Percentiles rank a stretch among this genome's conserved stretches.
phyloP scores from a whole-genome alignment of 352 stramenopile species.

The Pythium sukuiense region DNA sequence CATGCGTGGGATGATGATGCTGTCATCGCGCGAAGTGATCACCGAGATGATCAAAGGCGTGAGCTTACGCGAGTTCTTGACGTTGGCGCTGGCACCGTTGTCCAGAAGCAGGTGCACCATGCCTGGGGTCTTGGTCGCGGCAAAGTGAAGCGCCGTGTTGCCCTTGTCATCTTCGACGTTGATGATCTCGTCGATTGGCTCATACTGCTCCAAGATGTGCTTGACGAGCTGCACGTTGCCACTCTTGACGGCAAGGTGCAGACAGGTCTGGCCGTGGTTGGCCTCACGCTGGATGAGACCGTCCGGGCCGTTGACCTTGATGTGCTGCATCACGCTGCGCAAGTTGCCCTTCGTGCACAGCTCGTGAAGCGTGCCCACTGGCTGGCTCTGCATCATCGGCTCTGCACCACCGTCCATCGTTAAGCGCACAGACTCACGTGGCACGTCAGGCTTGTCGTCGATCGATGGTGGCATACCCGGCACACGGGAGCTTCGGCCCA shows the following conservation, averaged over 20 bases:
- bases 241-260: conserved; percentile 83
- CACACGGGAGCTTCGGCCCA: conserved; percentile 3
- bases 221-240: conserved; percentile 83
- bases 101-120: conserved; percentile 86
- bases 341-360: conserved; percentile 80
- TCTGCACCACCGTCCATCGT: conserved; percentile 66
- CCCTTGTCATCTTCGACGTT: conserved; percentile 88
- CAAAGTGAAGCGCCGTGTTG: conserved; percentile 86
- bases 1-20: conserved; percentile 84
- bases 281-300: conserved; percentile 68
- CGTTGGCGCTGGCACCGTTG: conserved; percentile 72
- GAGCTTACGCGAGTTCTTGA: conserved; percentile 86
- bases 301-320: conserved; percentile 71
- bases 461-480: conserved; percentile 4
- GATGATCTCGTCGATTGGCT: conserved; percentile 75
- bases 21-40: conserved; percentile 84
- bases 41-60: conserved; percentile 87
- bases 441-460: conserved; percentile 33
- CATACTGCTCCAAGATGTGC: conserved; percentile 81
- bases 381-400: conserved; percentile 75
- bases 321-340: conserved; percentile 71
- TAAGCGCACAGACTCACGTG: conserved; percentile 65
- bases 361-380: conserved; percentile 78
- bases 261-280: conserved; percentile 82
- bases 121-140: conserved; percentile 79